These are phyloP conservation scores for Exophiala sp. DNA, from an alignment of 2,329 filamentous ascomycete genomes.

Conservation along the genomic window DNA sequence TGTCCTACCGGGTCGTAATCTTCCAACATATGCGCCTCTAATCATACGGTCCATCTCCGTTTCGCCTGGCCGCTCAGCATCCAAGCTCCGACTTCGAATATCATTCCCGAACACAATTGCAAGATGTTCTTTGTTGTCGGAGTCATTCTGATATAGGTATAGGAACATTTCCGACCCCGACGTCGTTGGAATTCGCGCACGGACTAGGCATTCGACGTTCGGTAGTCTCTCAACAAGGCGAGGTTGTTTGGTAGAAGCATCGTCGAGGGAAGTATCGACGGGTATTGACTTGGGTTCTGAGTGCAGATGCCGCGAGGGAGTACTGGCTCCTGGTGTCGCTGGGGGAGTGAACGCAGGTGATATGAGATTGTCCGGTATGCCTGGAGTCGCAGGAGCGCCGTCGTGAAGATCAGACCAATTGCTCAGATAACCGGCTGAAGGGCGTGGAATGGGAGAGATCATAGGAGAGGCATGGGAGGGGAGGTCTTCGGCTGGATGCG, in stretches of 20 bases:
- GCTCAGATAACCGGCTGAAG: constrained; percentile 27
- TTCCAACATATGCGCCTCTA: constrained; percentile 84
- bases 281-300: constrained; percentile 42
- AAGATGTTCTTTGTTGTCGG: constrained; percentile 92
- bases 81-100: constrained; percentile 67
- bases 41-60: constrained; percentile 71
- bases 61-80: constrained; percentile 45
- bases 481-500: constrained; percentile 36
- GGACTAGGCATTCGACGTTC: constrained; percentile 86
- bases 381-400: constrained; percentile 37
- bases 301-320: constrained; percentile 34
- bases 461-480: constrained; percentile 54
- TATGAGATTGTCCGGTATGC: constrained; percentile 51
- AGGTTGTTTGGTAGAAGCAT: constrained; percentile 55
- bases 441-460: constrained; percentile 40
- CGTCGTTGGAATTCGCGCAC: constrained; percentile 90
- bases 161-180: constrained; percentile 94
- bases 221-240: constrained; percentile 73
- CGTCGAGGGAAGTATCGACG: constrained; percentile 36
- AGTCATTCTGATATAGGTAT: constrained; percentile 87
- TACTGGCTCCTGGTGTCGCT: constrained; percentile 32
- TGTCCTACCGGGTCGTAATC: constrained; percentile 78
- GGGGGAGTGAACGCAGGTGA: constrained; percentile 53
- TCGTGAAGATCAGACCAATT: constrained; percentile 30
- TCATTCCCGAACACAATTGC: constrained; percentile 92